These are phyloP conservation scores for Suillus bovinus DNA, from an alignment of 768 basidiomycete genomes.

Conservation along the genomic window DNA sequence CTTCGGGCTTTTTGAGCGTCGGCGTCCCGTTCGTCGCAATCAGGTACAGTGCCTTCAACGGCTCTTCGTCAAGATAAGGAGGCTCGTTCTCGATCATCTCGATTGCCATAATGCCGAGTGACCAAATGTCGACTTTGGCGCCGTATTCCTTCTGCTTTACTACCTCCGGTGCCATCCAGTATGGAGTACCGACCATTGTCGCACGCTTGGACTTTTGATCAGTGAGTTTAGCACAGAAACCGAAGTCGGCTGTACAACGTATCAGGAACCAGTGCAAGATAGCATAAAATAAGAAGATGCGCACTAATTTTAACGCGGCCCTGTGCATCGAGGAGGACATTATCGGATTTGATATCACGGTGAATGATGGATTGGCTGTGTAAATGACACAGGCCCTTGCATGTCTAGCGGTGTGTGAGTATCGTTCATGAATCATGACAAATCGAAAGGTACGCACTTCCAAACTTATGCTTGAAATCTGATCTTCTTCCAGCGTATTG, in stretches of 20 bases:
- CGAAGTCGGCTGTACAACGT: constrained; percentile 79
- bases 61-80: constrained; percentile 94
- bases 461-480: constrained; percentile 87
- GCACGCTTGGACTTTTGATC: constrained; percentile 97
- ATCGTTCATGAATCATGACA: background rate
- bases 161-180: constrained; percentile 99
- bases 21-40: constrained; percentile 99
- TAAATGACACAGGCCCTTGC: constrained; percentile 90
- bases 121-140: constrained; percentile 97
- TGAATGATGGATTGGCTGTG: constrained; percentile 96
- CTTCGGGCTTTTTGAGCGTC: constrained; percentile 94
- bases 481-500: constrained; percentile 92
- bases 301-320: constrained; percentile 97
- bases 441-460: constrained; percentile 60
- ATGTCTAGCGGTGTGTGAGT: constrained; percentile 58
- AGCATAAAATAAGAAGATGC: constrained; percentile 32
- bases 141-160: constrained; percentile 98
- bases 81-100: constrained; percentile 99
- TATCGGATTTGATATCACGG: constrained; percentile 96
- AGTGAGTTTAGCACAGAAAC: constrained; percentile 94
- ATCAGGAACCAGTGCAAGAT: constrained; percentile 8
- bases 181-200: constrained; percentile 98
- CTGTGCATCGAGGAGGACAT: constrained; percentile 88
- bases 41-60: constrained; percentile 89
- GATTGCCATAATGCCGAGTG: constrained; percentile 96